phyloP scores from a whole-genome alignment of 1,284 basidiomycete species.

The Cutaneotrichosporon cutaneum region DNA sequence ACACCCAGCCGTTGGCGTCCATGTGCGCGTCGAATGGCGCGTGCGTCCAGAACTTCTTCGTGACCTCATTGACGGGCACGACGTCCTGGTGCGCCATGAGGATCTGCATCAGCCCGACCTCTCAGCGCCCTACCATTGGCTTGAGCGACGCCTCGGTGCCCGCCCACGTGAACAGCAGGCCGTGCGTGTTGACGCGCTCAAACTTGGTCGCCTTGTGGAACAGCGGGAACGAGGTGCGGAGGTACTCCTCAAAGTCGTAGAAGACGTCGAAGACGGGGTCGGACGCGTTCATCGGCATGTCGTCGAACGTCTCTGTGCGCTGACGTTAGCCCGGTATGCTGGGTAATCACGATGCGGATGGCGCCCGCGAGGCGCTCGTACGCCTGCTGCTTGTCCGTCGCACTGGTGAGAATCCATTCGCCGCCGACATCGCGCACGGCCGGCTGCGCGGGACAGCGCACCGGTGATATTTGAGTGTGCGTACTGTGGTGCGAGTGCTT shows the following conservation, averaged over 20 bases:
- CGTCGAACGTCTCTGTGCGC: slow-evolving; percentile 22
- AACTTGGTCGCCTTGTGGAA: slow-evolving; percentile 57
- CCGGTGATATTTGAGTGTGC: neutral
- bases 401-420: slow-evolving; percentile 9
- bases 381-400: slow-evolving; percentile 8
- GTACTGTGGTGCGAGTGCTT: slow-evolving; percentile 11
- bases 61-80: slow-evolving; percentile 59
- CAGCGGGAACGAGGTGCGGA: slow-evolving; percentile 38
- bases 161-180: slow-evolving; percentile 62
- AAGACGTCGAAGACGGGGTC: slow-evolving; percentile 21
- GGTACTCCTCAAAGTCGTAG: slow-evolving; percentile 25
- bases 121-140: slow-evolving; percentile 59
- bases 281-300: slow-evolving; percentile 25
- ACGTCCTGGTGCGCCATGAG: slow-evolving; percentile 34
- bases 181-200: slow-evolving; percentile 64
- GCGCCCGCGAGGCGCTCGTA: slow-evolving; percentile 20
- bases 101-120: slow-evolving; percentile 57
- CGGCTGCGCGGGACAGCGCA: slow-evolving; percentile 20
- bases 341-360: slow-evolving; percentile 15
- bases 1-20: slow-evolving; percentile 33
- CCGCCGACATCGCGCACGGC: slow-evolving; percentile 5
- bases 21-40: slow-evolving; percentile 29
- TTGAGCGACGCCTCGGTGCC: slow-evolving; percentile 60
- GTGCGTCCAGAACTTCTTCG: slow-evolving; percentile 51
- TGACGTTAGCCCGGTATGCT: neutral